Conservation (phyloP, 2,329 filamentous ascomycete species). For the Trichoderma guizhouense region DNA sequence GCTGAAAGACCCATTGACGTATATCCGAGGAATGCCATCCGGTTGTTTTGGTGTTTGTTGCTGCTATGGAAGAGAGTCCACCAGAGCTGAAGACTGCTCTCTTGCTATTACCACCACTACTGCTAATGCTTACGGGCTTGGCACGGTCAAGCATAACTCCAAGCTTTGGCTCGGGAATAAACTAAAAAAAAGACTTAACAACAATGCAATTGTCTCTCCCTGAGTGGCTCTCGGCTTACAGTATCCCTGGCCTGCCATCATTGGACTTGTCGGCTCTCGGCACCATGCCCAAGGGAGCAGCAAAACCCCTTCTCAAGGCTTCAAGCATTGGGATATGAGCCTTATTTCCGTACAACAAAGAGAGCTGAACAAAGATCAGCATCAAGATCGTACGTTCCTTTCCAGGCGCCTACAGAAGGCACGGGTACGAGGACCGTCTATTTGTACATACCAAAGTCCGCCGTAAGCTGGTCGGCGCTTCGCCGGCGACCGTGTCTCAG, state of each 20-base stretch:
- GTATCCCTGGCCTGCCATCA: background rate
- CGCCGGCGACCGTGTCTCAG: slow-evolving; percentile 16
- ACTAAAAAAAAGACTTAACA: background rate
- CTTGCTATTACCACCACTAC: background rate
- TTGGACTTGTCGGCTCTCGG: background rate
- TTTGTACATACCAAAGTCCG: background rate
- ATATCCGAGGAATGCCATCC: background rate
- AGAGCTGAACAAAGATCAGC: background rate
- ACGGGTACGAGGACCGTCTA: background rate
- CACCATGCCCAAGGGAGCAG: background rate
- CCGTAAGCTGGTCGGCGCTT: slow-evolving; percentile 2
- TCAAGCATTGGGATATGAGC: background rate
- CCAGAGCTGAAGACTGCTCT: background rate
- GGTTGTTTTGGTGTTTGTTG: background rate
- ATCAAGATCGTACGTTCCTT: background rate
- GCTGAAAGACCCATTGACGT: background rate
- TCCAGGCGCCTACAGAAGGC: background rate
- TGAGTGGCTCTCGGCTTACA: background rate
- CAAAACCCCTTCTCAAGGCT: background rate
- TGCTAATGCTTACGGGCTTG: background rate
- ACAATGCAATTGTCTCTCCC: background rate
- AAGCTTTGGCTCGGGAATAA: background rate
- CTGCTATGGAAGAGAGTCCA: background rate
- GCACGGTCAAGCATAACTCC: background rate
- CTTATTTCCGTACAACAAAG: background rate